Evolutionary conservation across 164 flowering plant genomes (phyloP).

Genomic region (Sextonia rubra): DNA sequence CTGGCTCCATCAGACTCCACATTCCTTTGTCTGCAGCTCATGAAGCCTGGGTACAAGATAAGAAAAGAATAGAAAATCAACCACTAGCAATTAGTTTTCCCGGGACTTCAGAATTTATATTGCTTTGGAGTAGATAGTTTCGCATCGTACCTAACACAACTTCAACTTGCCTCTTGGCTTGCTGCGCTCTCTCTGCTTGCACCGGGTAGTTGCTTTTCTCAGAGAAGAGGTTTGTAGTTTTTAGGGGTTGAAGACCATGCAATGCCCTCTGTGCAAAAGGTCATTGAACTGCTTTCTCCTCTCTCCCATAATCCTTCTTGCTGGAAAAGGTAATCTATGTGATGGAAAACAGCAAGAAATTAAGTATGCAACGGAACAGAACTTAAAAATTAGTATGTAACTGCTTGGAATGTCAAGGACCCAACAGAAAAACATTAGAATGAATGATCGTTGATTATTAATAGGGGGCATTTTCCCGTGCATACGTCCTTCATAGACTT

Average conservation of each 20-base stretch:
- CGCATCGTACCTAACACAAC: slow-evolving; percentile 53
- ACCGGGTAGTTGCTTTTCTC: slow-evolving; percentile 88
- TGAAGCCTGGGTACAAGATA: no score
- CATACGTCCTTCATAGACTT: no score
- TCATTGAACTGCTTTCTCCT: slow-evolving; percentile 96
- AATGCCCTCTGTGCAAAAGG: slow-evolving; percentile 89
- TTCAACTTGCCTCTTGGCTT: slow-evolving; percentile 90
- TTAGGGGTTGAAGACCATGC: slow-evolving; percentile 90
- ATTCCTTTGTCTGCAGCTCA: no score
- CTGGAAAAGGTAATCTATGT: slow-evolving; percentile 87
- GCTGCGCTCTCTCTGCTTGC: slow-evolving; percentile 92
- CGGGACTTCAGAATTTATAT: no score
- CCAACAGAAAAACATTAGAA: no score
- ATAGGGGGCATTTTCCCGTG: no score
- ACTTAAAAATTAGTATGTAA: neutral
- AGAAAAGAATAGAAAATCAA: no score
- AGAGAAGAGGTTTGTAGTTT: slow-evolving; percentile 42
- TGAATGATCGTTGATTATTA: no score
- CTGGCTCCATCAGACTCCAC: no score
- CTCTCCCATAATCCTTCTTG: slow-evolving; percentile 91
- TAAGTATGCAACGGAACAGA: neutral
- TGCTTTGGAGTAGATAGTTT: no score
- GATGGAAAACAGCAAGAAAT: neutral
- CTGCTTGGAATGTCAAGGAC: no score
- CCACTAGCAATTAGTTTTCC: no score